Conservation (phyloP, 1,284 basidiomycete species). For the Malassezia brasiliensis region DNA sequence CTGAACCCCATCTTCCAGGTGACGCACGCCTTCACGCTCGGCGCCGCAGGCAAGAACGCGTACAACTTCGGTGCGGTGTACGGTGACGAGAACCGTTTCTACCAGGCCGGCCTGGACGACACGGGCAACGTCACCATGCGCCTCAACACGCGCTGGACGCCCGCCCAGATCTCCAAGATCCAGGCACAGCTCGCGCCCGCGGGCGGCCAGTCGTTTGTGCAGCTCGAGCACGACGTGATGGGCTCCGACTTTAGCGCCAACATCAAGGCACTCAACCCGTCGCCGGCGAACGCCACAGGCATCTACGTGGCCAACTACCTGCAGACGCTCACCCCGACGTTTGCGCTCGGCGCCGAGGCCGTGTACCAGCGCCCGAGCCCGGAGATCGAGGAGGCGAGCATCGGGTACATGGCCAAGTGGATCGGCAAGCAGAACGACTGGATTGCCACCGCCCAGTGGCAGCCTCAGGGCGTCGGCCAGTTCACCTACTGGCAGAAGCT, state of each 20-base stretch:
- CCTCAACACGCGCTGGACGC: conserved; percentile 79
- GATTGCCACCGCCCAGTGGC: conserved; percentile 83
- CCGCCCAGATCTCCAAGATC: conserved; percentile 70
- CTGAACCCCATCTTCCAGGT: conserved; percentile 94
- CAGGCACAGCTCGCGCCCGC: conserved; percentile 67
- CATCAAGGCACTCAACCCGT: conserved; percentile 85
- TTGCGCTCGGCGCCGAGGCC: conserved; percentile 84
- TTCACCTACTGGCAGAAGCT: conserved; percentile 95
- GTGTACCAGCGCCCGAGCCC: conserved; percentile 65
- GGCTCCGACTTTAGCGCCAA: conserved; percentile 82
- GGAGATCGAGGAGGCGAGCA: conserved; percentile 56
- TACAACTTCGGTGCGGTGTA: conserved; percentile 95
- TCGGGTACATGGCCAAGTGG: conserved; percentile 78
- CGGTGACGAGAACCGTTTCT: conserved; percentile 68
- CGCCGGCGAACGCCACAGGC: conserved; percentile 72
- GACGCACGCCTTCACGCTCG: conserved; percentile 85
- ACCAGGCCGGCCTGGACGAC: conserved; percentile 89
- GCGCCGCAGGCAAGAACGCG: conserved; percentile 55
- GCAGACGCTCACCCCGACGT: conserved; percentile 83
- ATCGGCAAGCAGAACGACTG: conserved; percentile 38
- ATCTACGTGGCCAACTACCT: conserved; percentile 88
- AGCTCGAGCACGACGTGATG: conserved; percentile 87
- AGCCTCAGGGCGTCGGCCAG: conserved; percentile 69
- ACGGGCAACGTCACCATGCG: conserved; percentile 81
- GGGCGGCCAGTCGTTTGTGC: conserved; percentile 51